phyloP scores from a whole-genome alignment of 1,284 basidiomycete species.

The Phenoliferia sp. region DNA sequence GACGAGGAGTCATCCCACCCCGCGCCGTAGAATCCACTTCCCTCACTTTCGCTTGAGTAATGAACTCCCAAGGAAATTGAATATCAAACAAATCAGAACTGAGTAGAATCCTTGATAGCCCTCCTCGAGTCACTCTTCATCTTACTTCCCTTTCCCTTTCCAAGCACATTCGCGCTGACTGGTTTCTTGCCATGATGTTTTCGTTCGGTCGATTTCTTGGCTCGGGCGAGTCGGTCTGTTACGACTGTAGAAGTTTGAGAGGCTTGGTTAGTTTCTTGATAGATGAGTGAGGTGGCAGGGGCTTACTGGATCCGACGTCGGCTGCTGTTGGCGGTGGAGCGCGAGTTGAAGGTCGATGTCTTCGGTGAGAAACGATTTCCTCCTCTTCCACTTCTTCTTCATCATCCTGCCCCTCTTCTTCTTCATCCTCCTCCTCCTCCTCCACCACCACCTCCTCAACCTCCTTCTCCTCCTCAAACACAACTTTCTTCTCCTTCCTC shows the following conservation, averaged over 20 bases:
- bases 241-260: conserved; percentile 29
- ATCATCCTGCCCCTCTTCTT: conserved; percentile 42
- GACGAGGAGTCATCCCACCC: too few relatives aligned
- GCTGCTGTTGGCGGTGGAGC: background rate
- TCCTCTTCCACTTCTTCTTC: conserved; percentile 31
- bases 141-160: conserved; percentile 36
- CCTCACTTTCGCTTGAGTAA: too few relatives aligned
- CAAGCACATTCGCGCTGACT: conserved; percentile 31
- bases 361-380: conserved; percentile 4
- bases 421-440: conserved; percentile 30
- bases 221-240: conserved; percentile 15
- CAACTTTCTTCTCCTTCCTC: conserved; percentile 41
- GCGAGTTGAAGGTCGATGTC: conserved; percentile 2
- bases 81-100: too few relatives aligned
- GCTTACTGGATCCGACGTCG: background rate
- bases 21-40: too few relatives aligned
- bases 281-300: conserved; percentile 1
- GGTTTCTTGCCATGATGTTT: conserved; percentile 38
- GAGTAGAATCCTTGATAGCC: conserved; percentile 20
- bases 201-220: conserved; percentile 23
- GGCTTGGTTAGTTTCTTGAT: conserved; percentile 5
- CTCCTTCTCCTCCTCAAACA: conserved; percentile 43
- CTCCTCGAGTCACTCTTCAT: conserved; percentile 34
- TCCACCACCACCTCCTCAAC: conserved; percentile 37
- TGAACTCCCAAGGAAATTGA: too few relatives aligned